Conservation (phyloP, 75 land plant species). For the Selaginella tamariscina region DNA sequence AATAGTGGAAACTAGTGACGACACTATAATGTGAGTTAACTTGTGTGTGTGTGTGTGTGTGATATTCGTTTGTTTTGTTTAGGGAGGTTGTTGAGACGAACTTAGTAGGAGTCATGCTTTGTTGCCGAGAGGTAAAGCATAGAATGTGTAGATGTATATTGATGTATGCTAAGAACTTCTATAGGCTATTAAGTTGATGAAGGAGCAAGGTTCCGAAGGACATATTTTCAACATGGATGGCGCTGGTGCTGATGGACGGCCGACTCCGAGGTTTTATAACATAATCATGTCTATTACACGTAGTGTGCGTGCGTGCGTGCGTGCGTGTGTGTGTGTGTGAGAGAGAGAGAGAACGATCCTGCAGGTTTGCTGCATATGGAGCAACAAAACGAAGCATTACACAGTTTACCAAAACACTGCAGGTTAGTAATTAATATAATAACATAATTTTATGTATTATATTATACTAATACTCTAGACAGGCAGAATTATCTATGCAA, state of each 20-base stretch:
- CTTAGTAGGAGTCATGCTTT: conserved; percentile 91
- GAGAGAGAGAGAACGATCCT: neutral
- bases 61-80: conserved; percentile 5
- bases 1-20: conserved; percentile 73
- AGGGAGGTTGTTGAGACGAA: conserved; percentile 97
- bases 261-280: conserved; percentile 70
- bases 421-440: conserved; percentile 25
- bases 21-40: conserved; percentile 72
- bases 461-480: no score
- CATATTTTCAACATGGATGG: conserved; percentile 98
- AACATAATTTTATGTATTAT: conserved; percentile 8
- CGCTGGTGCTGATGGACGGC: conserved; percentile 97
- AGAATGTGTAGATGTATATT: no score
- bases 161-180: neutral
- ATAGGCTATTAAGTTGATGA: conserved; percentile 90
- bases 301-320: no score
- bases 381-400: conserved; percentile 95
- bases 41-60: neutral
- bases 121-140: conserved; percentile 95
- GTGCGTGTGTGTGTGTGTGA: no score
- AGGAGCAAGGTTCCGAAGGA: conserved; percentile 70
- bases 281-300: no score
- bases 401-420: conserved; percentile 89
- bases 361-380: conserved; percentile 97
- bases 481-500: conserved; percentile 93